Percentiles rank a stretch among this genome's conserved stretches.
These are phyloP conservation scores for Epichloe gansuensis DNA, from an alignment of 2,329 filamentous ascomycete species.

Conservation along the genomic window DNA sequence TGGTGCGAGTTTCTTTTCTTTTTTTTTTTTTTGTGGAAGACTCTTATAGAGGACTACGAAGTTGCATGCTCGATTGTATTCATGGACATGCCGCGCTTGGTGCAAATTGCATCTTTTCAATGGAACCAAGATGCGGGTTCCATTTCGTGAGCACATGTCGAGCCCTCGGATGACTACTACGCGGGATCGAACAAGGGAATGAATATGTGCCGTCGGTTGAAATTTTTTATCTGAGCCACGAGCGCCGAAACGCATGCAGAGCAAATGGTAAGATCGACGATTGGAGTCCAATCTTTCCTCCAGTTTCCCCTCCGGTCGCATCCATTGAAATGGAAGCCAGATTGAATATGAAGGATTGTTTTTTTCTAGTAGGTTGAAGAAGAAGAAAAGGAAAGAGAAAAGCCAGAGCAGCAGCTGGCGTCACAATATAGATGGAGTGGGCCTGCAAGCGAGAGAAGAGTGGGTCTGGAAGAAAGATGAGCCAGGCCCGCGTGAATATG, in stretches of 20 bases:
- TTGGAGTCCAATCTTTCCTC: constrained; percentile 43
- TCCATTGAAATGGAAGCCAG: constrained; percentile 43
- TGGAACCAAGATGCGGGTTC: too few species aligned
- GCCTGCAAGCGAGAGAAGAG: constrained; percentile 1
- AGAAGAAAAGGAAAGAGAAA: constrained; percentile 15
- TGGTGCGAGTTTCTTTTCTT: too few species aligned
- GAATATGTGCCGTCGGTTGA: constrained; percentile 20
- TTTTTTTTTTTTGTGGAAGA: too few species aligned
- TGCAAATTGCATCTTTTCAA: too few species aligned
- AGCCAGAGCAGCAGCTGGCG: not conserved
- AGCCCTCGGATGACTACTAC: too few species aligned
- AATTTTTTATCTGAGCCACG: constrained; percentile 25
- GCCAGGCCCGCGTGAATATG: constrained; percentile 4
- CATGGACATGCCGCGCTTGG: too few species aligned
- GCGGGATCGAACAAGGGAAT: too few species aligned
- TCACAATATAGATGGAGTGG: not conserved
- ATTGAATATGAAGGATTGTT: constrained; percentile 55
- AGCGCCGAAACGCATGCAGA: constrained; percentile 21
- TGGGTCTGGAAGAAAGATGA: constrained; percentile 16
- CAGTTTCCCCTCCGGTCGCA: constrained; percentile 56
- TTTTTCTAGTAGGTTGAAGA: constrained; percentile 31
- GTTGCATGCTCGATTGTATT: too few species aligned
- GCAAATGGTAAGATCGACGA: constrained; percentile 38
- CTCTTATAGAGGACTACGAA: too few species aligned
- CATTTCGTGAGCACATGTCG: too few species aligned